These are phyloP conservation scores for Aspergillus sojae DNA, from an alignment of 2,329 filamentous ascomycete species.

Conservation along the genomic window DNA sequence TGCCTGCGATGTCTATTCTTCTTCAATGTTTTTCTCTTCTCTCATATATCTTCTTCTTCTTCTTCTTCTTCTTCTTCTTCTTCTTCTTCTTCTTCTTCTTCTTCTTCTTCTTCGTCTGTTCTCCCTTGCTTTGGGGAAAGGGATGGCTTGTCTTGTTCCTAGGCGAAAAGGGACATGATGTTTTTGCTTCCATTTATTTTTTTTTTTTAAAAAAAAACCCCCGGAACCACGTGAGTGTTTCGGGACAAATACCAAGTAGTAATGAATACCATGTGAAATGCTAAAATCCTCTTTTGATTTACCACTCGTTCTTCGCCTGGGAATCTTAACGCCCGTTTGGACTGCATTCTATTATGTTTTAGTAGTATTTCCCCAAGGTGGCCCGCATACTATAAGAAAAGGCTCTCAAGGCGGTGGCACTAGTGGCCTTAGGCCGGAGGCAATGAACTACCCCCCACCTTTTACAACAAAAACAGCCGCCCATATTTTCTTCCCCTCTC, in stretches of 20 bases:
- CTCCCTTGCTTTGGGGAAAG: neutral
- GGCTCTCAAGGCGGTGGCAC: slow-evolving; percentile 17
- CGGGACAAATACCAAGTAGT: slow-evolving; percentile 13
- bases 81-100: slow-evolving; percentile 12
- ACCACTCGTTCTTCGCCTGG: neutral
- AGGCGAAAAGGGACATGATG: neutral
- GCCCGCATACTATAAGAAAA: neutral
- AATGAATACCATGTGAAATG: slow-evolving; percentile 7
- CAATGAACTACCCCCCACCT: slow-evolving; percentile 27
- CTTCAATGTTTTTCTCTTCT: neutral
- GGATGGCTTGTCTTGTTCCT: neutral
- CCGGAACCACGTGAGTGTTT: slow-evolving; percentile 8
- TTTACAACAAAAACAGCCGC: slow-evolving; percentile 24
- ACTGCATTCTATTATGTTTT: neutral
- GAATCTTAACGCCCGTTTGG: neutral
- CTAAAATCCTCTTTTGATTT: neutral
- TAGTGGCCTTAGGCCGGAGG: slow-evolving; percentile 25
- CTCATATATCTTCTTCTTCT: slow-evolving; percentile 7
- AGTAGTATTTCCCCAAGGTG: neutral
- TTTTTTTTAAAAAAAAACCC: neutral
- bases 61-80: slow-evolving; percentile 8
- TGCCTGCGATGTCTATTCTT: neutral
- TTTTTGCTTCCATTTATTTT: slow-evolving; percentile 1
- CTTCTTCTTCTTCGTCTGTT: slow-evolving; percentile 6
- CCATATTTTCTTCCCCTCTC: slow-evolving; percentile 25